Conservation (phyloP, 306 rosid species). For the Rubus idaeus region DNA sequence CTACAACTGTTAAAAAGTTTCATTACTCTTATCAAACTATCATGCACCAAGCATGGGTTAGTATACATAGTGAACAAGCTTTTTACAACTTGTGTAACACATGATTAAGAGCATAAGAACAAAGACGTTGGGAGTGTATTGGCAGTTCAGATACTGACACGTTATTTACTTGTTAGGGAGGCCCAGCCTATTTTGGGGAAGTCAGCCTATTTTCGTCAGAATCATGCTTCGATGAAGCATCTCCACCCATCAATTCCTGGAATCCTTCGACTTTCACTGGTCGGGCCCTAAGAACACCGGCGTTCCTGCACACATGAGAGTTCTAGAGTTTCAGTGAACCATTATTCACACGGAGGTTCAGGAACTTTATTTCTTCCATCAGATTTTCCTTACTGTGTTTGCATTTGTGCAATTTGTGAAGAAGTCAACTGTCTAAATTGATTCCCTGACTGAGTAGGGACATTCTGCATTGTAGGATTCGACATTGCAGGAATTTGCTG, state of each 20-base stretch:
- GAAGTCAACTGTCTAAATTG: conserved; percentile 76
- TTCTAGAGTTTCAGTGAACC: conserved; percentile 13
- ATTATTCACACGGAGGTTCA: conserved; percentile 1
- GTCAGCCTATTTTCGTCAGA: conserved; percentile 77
- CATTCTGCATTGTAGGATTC: conserved; percentile 58
- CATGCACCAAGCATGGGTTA: conserved; percentile 9
- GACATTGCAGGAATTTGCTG: conserved; percentile 74
- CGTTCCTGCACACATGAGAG: conserved; percentile 57
- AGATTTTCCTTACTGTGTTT: conserved; percentile 58
- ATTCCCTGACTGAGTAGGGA: conserved; percentile 55
- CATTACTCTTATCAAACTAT: background rate
- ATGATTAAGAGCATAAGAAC: background rate
- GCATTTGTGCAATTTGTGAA: conserved; percentile 64
- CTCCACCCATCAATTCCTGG: conserved; percentile 89
- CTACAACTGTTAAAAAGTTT: background rate
- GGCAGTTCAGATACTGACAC: background rate
- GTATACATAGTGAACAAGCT: background rate
- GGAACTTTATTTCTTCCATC: conserved; percentile 23
- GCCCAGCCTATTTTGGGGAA: conserved; percentile 32
- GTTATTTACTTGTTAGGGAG: conserved; percentile 62
- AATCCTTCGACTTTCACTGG: conserved; percentile 97
- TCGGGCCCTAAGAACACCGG: conserved; percentile 65
- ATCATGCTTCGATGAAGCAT: conserved; percentile 71
- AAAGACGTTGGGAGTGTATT: background rate
- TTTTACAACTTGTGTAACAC: conserved; percentile 1